Conservation (phyloP, 345 rosid species). For the Physaria fendleri region DNA sequence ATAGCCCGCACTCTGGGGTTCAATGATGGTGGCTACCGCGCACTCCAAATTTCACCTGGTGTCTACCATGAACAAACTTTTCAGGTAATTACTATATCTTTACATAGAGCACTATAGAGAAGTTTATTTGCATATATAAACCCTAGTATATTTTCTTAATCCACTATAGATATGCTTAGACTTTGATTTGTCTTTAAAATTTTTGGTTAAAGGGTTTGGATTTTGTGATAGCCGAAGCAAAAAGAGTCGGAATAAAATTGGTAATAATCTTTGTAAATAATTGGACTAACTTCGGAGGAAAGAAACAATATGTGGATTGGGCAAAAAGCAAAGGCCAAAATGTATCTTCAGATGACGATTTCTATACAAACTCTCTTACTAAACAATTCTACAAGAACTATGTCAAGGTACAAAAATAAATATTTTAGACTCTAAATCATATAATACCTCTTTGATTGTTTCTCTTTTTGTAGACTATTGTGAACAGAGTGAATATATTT, state of each 20-base stretch:
- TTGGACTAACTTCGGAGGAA: conserved; percentile 19
- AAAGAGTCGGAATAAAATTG: conserved; percentile 21
- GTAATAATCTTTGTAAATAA: conserved; percentile 22
- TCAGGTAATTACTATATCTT: conserved; percentile 10
- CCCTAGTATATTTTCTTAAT: too few species aligned
- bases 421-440: neutral
- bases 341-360: conserved; percentile 16
- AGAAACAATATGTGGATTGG: conserved; percentile 21
- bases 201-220: conserved; percentile 18
- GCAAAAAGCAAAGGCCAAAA: conserved; percentile 14
- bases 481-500: conserved; percentile 53
- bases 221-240: conserved; percentile 29
- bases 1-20: conserved; percentile 27
- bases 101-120: too few species aligned
- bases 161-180: too few species aligned
- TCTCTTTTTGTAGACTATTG: conserved; percentile 37
- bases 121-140: too few species aligned
- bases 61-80: conserved; percentile 20
- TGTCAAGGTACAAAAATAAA: conserved; percentile 13
- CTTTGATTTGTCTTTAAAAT: too few species aligned
- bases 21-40: conserved; percentile 24
- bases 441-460: neutral
- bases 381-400: conserved; percentile 26
- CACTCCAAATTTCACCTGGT: conserved; percentile 26
- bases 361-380: conserved; percentile 19